A percentile compares a stretch with the other conserved stretches of the same genome.
Evolutionary conservation across 192 early-diverging fungal species (phyloP).

Genomic region (Rhizoclosmatium sp.): DNA sequence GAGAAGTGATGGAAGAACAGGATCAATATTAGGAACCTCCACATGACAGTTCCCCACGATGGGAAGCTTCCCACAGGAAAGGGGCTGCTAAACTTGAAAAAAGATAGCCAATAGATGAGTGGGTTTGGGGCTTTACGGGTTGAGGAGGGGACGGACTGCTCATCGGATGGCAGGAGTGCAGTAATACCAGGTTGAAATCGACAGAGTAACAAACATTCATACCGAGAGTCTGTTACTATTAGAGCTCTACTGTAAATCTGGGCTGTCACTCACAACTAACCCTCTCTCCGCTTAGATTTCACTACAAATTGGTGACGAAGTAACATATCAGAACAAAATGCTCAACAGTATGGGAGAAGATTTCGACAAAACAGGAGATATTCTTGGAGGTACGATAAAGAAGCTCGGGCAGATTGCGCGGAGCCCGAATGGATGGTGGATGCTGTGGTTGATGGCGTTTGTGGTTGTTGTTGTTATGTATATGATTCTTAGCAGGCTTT

Average conservation of each 20-base stretch:
- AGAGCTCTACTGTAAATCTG: no score
- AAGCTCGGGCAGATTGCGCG: slow-evolving; percentile 39
- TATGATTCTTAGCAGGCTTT: slow-evolving; percentile 36
- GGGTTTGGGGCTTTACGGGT: no score
- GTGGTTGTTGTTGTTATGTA: slow-evolving; percentile 48
- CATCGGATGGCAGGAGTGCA: no score
- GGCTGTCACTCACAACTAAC: no score
- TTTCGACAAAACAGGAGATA: slow-evolving; percentile 48
- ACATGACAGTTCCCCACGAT: no score
- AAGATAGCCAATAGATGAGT: no score
- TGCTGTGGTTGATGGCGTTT: slow-evolving; percentile 53
- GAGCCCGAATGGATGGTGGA: slow-evolving; percentile 53
- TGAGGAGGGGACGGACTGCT: no score
- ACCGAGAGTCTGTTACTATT: no score
- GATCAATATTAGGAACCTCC: neutral
- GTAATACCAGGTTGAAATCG: no score
- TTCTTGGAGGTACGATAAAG: slow-evolving; percentile 45
- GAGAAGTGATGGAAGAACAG: neutral
- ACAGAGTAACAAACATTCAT: no score
- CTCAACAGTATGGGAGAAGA: slow-evolving; percentile 43
- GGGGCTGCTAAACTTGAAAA: no score
- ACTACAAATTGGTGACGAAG: slow-evolving; percentile 50
- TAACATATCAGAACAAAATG: slow-evolving; percentile 41
- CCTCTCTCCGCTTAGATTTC: slow-evolving; percentile 38
- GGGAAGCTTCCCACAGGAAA: no score